Percentiles rank a stretch among this genome's conserved stretches.
Conservation (phyloP, 2,329 filamentous ascomycete species). For the Macrophomina phaseolina region DNA sequence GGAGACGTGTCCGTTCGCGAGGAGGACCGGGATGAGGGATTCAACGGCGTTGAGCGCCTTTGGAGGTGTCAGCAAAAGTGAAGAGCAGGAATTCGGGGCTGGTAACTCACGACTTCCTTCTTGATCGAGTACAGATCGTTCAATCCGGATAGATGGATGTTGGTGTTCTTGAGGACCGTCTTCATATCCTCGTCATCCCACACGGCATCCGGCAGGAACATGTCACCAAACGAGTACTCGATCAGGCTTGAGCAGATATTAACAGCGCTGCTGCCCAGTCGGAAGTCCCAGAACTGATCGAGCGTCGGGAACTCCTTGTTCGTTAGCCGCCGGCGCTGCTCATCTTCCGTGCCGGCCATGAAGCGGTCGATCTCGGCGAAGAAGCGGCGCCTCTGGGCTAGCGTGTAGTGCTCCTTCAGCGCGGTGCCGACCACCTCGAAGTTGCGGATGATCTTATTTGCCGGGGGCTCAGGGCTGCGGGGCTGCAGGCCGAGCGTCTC, state of each 20-base stretch:
- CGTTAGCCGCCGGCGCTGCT: slow-evolving; percentile 12
- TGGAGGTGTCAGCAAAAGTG: background rate
- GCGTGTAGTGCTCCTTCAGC: background rate
- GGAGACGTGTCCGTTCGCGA: background rate
- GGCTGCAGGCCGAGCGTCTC: slow-evolving; percentile 8
- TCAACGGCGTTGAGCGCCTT: background rate
- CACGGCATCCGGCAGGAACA: background rate
- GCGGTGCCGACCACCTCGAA: slow-evolving; percentile 8
- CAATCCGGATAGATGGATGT: slow-evolving; percentile 12
- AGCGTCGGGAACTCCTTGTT: slow-evolving; percentile 2
- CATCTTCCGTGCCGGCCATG: slow-evolving; percentile 17
- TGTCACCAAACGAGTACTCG: slow-evolving; percentile 4
- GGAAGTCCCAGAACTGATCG: slow-evolving; percentile 14
- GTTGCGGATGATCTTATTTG: slow-evolving; percentile 24
- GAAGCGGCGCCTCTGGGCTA: background rate
- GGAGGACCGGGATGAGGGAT: slow-evolving; percentile 7
- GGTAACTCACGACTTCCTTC: slow-evolving; percentile 7
- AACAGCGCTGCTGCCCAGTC: slow-evolving; percentile 12
- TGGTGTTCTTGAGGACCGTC: slow-evolving; percentile 7
- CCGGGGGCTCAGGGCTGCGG: background rate
- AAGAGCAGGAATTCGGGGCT: background rate
- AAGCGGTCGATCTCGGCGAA: slow-evolving; percentile 11
- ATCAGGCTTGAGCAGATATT: slow-evolving; percentile 12
- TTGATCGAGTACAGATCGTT: slow-evolving; percentile 22
- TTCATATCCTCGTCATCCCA: slow-evolving; percentile 7